Percentiles rank a stretch among this genome's conserved stretches.
Conservation (phyloP, 768 basidiomycete species). For the Floccularia luteovirens region DNA sequence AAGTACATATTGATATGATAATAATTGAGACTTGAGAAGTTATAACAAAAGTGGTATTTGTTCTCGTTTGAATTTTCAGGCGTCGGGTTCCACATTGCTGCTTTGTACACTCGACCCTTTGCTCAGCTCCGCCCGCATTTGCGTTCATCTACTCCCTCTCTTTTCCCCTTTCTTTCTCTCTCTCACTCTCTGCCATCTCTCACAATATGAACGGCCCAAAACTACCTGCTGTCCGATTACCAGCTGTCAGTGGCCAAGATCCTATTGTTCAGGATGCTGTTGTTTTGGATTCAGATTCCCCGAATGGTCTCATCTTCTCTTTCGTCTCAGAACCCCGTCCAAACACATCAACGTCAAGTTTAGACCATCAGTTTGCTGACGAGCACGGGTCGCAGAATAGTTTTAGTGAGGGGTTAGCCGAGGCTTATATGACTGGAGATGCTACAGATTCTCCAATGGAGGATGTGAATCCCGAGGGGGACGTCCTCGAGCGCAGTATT, state of each 20-base stretch:
- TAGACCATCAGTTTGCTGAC: constrained; percentile 31
- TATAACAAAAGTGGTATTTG: constrained; percentile 18
- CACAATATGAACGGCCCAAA: constrained; percentile 24
- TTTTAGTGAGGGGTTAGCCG: constrained; percentile 10
- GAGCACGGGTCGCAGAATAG: background rate
- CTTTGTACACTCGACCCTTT: background rate
- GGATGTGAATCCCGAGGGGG: background rate
- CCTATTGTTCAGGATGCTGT: constrained; percentile 36
- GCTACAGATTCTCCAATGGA: background rate
- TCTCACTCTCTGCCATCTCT: constrained; percentile 3
- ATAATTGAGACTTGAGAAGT: constrained; percentile 8
- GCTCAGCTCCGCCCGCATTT: background rate
- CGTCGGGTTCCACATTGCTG: constrained; percentile 2
- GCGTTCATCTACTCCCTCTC: background rate
- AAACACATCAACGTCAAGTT: constrained; percentile 26
- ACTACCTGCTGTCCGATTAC: constrained; percentile 46
- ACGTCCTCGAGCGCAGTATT: background rate
- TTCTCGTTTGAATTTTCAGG: constrained; percentile 22
- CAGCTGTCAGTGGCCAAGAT: constrained; percentile 31
- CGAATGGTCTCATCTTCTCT: constrained; percentile 54
- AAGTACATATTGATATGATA: too few species aligned
- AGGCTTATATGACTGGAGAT: constrained; percentile 1
- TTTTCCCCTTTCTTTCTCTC: constrained; percentile 3
- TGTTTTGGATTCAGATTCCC: constrained; percentile 33
- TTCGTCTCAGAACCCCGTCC: constrained; percentile 43